Conservation (phyloP, 192 early-diverging fungal species). For the Backusella circina region DNA sequence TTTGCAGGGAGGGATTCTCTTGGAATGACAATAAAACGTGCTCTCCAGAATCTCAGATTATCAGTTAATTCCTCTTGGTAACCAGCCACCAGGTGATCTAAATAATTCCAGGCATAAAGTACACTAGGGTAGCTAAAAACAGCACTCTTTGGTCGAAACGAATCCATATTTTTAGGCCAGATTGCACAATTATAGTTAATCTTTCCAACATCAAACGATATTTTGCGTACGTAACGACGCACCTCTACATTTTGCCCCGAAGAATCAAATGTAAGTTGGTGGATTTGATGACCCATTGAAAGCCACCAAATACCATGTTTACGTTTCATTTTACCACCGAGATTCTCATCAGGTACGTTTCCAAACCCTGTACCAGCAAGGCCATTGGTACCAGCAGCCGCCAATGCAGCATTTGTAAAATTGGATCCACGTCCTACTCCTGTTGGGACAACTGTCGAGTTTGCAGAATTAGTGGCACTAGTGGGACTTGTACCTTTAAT, state of each 20-base stretch:
- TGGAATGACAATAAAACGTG: conserved; percentile 89
- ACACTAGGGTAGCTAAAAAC: conserved; percentile 75
- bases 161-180: conserved; percentile 73
- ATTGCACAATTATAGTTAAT: conserved; percentile 77
- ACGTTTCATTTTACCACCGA: background rate
- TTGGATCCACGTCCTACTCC: background rate
- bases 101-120: conserved; percentile 90
- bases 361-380: background rate
- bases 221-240: conserved; percentile 76
- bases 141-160: conserved; percentile 55
- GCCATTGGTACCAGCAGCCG: background rate
- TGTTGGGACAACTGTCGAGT: background rate
- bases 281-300: conserved; percentile 89
- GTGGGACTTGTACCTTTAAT: background rate
- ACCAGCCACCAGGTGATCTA: conserved; percentile 89
- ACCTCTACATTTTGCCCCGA: conserved; percentile 78
- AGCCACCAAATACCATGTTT: conserved; percentile 54
- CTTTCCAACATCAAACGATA: conserved; percentile 50
- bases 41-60: conserved; percentile 79
- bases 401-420: background rate
- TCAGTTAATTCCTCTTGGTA: conserved; percentile 80
- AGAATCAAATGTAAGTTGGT: conserved; percentile 69
- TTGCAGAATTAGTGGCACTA: background rate
- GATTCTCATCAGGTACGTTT: background rate
- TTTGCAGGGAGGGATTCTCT: conserved; percentile 57